These are phyloP conservation scores for Guadua angustifolia DNA, from an alignment of 176 grass and related monocot species.

Conservation along the genomic window DNA sequence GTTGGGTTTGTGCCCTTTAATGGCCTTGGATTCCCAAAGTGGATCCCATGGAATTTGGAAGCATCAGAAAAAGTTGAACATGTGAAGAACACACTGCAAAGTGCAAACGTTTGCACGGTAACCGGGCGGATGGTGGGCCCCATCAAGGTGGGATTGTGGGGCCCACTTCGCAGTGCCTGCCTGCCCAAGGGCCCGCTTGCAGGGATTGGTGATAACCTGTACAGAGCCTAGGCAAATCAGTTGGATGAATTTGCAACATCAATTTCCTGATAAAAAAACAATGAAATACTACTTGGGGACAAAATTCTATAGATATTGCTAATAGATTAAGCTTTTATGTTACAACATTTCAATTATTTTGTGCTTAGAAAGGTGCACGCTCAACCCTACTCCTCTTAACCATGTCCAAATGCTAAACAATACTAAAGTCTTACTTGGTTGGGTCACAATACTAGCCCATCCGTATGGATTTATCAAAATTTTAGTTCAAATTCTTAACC, in stretches of 20 bases:
- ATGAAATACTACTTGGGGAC: too few relatives aligned
- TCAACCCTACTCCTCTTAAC: too few relatives aligned
- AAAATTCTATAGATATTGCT: too few relatives aligned
- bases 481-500: too few relatives aligned
- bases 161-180: not conserved
- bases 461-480: too few relatives aligned
- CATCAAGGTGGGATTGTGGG: not conserved
- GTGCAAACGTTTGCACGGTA: constrained; percentile 10
- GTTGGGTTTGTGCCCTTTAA: not conserved
- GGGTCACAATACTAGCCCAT: too few relatives aligned
- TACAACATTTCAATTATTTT: too few relatives aligned
- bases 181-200: not conserved
- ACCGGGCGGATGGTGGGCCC: not conserved
- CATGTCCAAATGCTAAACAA: too few relatives aligned
- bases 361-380: too few relatives aligned
- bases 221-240: not conserved
- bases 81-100: not conserved
- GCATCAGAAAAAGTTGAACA: not conserved
- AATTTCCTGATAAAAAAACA: too few relatives aligned
- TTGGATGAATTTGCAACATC: not conserved
- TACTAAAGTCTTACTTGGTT: too few relatives aligned
- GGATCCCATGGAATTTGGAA: constrained; percentile 24
- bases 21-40: constrained; percentile 49
- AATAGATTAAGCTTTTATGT: too few relatives aligned
- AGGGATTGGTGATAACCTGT: not conserved